Evolutionary conservation across 2,329 filamentous ascomycete genomes (phyloP).

Genomic region (Penicillium brevicompactum): DNA sequence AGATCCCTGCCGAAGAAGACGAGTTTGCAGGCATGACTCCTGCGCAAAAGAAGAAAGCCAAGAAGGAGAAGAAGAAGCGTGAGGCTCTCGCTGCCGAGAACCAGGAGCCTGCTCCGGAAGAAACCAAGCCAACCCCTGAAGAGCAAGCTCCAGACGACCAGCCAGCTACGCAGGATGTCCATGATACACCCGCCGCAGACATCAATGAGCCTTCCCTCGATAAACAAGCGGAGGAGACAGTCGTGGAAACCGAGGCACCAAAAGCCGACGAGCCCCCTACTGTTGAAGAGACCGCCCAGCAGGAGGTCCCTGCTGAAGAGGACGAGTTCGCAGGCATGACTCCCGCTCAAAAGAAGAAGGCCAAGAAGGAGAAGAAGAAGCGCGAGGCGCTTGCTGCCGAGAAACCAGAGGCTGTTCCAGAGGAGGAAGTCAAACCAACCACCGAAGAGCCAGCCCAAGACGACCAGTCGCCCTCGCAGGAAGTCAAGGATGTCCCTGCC

Average conservation of each 20-base stretch:
- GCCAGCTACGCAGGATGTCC: background rate
- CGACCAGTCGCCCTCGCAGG: background rate
- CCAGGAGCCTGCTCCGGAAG: background rate
- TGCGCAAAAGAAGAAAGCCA: constrained; percentile 22
- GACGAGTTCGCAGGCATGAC: constrained; percentile 31
- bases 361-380: constrained; percentile 34
- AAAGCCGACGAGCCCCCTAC: background rate
- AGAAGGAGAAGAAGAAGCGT: constrained; percentile 33
- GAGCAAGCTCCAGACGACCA: background rate
- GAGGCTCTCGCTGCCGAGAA: constrained; percentile 18
- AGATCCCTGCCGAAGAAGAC: constrained; percentile 5
- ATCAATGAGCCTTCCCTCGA: constrained; percentile 7
- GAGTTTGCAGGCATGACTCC: constrained; percentile 32
- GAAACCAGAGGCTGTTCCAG: background rate
- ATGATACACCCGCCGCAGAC: background rate
- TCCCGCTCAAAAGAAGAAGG: constrained; percentile 21
- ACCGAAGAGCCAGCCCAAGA: background rate
- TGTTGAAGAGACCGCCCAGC: constrained; percentile 3
- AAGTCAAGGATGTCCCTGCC: background rate
- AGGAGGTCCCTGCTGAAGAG: constrained; percentile 8
- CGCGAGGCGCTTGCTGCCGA: constrained; percentile 19
- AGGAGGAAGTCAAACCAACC: constrained; percentile 10
- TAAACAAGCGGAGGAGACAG: constrained; percentile 13
- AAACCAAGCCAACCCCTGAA: constrained; percentile 4
- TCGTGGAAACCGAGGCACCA: no score